Evolutionary conservation across 805 yeast species (phyloP), one percentile per base, ranked within the genome.

Genomic region (Pichia occidentalis): DNA sequence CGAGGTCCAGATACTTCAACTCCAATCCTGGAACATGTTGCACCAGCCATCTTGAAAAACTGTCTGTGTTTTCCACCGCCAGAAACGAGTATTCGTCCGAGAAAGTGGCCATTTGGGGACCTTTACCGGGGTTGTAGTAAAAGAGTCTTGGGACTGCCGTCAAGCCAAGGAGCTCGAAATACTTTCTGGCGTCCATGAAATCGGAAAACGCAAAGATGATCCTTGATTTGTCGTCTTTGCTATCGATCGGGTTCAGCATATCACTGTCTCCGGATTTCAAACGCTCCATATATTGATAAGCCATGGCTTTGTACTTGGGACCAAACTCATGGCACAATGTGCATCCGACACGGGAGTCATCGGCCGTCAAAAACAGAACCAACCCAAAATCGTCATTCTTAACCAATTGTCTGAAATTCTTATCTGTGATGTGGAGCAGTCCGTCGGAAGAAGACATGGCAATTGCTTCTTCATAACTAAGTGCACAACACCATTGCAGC

Each of bases 101-200:
- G 8, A 58, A 57, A 5, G 27, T 11, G 19, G 36, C 21, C 22
- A 44, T 22, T 21, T 56, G 43, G 23, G 54, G 57, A 12, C 45
- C 59, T 24, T 35, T 40, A 10, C 57, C 54, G 3, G 60, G 54
- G 10, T 40, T 45, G 42, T 49, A 57, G 25, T 47, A 47, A 57
- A 65, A 79, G 31, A 87, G 53, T 53, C 83, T 78, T 22, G 98
- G 98, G 20, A 90, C 95, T 39, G 77, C 77, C 48, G 73, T 73
- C 50, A 90, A 65, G 7, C 64, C 52, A 48, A 81, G 64, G 12
- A 64, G 56, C 49, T 67, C 68, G 60, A 77, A 83, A 10, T 73
- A 59, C 31, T 62, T 61, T 49, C 69, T 70, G 12, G 77, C 68
- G 32, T 75, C 75, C 32, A 67, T 61, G 52, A 84, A 78, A 53